Evolutionary conservation across 257 asterid genomes (phyloP), one percentile per base, ranked within the genome.

Genomic region (Sherardia arvensis): DNA sequence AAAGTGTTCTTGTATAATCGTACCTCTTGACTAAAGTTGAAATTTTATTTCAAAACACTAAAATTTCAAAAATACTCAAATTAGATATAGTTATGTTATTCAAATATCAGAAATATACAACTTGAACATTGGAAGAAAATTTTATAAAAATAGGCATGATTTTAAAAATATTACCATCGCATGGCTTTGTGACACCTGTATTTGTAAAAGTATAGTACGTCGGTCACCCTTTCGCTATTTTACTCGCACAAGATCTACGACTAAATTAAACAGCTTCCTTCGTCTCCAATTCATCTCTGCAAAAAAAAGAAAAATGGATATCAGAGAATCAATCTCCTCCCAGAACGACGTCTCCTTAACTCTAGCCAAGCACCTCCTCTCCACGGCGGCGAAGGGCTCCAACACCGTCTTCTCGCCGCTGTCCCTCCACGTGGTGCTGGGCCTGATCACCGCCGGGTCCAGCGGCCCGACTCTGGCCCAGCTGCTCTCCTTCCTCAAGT

Each of bases 401-500:
- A 79, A 79, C 71, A 27, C 48, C 36, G 76, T 79, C 14, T 71
- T 79, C 77, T 79, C 84, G 4, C 81, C 81, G 22, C 59, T 71
- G 22, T 73, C 84, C 11, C 70, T 79, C 56, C 77, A 79, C 10
- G 72, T 73, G 9, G 57, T 79, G 2, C 54, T 79, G 67, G 81
- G 77, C 62, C 58, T 76, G 32, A 68, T 79, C 4, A 74, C 76
- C 0, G 65, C 84, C 1, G 81, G 81, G 0, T 76, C 84, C 22
- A 26, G 63, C 6, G 84, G 79, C 29, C 70, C 69, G 4, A 68
- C 84, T 23, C 71, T 36, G 10, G 61, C 58, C 18, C 84, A 79
- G 40, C 51, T 79, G 6, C 79, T 79, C 47, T 18, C 68, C 64
- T 76, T 79, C 67, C 79, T 79, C 64, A 70, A 73, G 43, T 57